Base-by-base conservation (phyloP, 352 stramenopile species). In the Pythium brassicae region DNA sequence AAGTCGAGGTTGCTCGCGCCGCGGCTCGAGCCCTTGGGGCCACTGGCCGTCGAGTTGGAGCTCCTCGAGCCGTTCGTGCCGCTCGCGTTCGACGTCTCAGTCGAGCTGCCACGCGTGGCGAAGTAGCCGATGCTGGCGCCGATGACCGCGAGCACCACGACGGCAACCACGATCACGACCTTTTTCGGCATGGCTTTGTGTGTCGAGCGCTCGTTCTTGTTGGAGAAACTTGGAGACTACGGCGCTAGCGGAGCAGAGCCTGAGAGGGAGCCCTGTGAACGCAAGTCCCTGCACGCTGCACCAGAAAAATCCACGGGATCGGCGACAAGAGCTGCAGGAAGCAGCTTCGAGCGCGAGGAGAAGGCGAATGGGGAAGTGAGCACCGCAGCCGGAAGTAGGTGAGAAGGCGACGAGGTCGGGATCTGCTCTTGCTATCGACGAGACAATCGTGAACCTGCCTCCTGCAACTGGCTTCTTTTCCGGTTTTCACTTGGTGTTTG, bases 101-200 rank as follows among this genome's bases (percentile, higher is more conserved):
- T 66, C 11, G 57, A 14, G n/a, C 47, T 49, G 19, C 43, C 14
- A 7, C 14, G 26, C 23, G 60, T 68, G 37, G 65, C 53, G n/a
- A 68, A 53, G 34, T 66, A 63, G 32, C 60, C 61, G 35, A 62
- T 55, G 23, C 29, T 65, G 49, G 61, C 52, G 50, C 61, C 61
- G 25, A 68, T 55, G 35, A 68, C 61, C 6, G 60, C 61, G 32
- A 68, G 60, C 45, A 68, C 50, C 8, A 63, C 61, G 47, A 68
- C 34, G 15, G 51, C 56, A 25, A 56, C 49, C 32, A 68, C 32
- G 57, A 68, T 62, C 25, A 60, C 40, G n/a, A 51, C 27, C 45
- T 64, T 64, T 51, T 64, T 64, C 35, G 44, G 37, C 58, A 64
- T 64, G 11, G 44, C 35, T 50, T n/a, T n/a, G 15, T 19, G 20